Evolutionary conservation across 305 asterid genomes (phyloP).

Genomic region (Fraxinus latifolia): DNA sequence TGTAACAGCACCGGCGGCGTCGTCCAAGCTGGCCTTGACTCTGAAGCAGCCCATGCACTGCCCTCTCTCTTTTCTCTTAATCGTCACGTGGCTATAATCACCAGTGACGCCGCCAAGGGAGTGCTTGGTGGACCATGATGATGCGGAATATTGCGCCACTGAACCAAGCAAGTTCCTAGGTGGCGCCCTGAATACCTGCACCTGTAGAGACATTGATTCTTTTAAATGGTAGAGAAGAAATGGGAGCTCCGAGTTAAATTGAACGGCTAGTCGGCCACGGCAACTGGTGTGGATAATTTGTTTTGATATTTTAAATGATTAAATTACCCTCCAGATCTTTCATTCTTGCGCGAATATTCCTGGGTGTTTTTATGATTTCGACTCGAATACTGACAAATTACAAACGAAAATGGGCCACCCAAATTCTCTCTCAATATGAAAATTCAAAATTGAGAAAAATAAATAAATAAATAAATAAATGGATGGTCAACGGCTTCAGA

Average conservation of each 20-base stretch:
- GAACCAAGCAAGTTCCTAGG: conserved; percentile 40
- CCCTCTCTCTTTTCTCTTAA: conserved; percentile 34
- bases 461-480: no score
- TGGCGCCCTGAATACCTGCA: conserved; percentile 43
- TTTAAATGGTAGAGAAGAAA: background rate
- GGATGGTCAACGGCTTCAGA: no score
- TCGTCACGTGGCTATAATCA: conserved; percentile 36
- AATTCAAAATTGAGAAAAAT: background rate
- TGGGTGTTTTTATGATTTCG: conserved; percentile 27
- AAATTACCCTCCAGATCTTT: conserved; percentile 27
- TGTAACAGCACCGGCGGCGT: conserved; percentile 32
- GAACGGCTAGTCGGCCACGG: background rate
- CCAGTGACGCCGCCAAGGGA: conserved; percentile 47
- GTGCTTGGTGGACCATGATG: conserved; percentile 38
- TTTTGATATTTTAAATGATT: conserved; percentile 19
- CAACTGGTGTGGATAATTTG: conserved; percentile 15
- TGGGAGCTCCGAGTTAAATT: background rate
- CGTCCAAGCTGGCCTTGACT: conserved; percentile 55
- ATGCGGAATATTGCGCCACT: conserved; percentile 28
- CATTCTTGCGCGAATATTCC: conserved; percentile 25
- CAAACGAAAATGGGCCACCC: background rate
- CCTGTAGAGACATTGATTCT: conserved; percentile 68
- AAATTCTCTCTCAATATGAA: background rate
- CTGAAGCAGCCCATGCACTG: conserved; percentile 31
- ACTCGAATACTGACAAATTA: background rate